phyloP scores from a whole-genome alignment of 345 rosid species.

The Lepidium aucheri region DNA sequence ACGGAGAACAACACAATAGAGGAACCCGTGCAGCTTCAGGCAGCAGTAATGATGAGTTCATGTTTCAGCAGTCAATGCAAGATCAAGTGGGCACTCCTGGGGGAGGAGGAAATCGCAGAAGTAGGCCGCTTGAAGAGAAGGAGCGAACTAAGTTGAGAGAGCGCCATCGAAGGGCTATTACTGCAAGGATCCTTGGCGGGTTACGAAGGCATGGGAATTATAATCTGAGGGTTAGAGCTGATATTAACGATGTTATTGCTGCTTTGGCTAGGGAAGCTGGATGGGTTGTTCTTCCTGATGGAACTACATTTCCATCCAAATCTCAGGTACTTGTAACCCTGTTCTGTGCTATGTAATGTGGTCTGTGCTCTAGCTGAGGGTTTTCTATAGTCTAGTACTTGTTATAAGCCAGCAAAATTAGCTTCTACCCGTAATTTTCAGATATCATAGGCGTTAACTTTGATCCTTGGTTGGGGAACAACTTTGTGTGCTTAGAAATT shows the following conservation, averaged over 20 bases:
- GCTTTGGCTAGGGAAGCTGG: constrained; percentile 99
- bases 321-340: constrained; percentile 56
- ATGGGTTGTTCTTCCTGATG: constrained; percentile 99
- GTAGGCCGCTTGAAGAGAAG: constrained; percentile 87
- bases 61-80: constrained; percentile 54
- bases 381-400: neutral
- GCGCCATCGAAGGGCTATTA: constrained; percentile 92
- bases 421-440: neutral
- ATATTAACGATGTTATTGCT: constrained; percentile 95
- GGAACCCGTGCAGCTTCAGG: constrained; percentile 42
- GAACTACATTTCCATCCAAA: constrained; percentile 94
- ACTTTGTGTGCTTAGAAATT: neutral
- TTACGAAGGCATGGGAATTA: constrained; percentile 94
- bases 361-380: neutral
- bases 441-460: neutral
- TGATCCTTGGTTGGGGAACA: neutral
- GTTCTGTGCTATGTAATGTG: neutral
- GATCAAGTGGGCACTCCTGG: constrained; percentile 73
- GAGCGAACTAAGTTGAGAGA: constrained; percentile 97
- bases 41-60: constrained; percentile 49
- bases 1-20: constrained; percentile 42
- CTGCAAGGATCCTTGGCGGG: constrained; percentile 97
- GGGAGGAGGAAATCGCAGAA: constrained; percentile 52
- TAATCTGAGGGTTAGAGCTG: constrained; percentile 98
- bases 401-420: neutral